Evolutionary conservation across 1,139 yeast species (phyloP).

Genomic region (Candida sojae): DNA sequence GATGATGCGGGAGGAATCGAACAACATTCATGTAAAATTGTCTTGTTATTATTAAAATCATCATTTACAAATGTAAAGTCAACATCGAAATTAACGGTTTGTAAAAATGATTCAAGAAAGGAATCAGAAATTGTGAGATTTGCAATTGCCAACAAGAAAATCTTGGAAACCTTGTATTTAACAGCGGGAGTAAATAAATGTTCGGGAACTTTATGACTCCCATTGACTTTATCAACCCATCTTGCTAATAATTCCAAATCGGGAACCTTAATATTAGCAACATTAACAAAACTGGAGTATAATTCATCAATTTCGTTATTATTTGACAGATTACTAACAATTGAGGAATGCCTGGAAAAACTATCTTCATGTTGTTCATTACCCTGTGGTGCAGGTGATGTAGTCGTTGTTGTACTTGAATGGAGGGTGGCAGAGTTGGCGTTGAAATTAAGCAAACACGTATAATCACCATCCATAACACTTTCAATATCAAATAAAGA

Average conservation of each 20-base stretch:
- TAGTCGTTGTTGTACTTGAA: neutral
- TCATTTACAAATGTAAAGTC: constrained; percentile 41
- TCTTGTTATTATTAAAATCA: constrained; percentile 44
- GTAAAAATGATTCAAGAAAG: constrained; percentile 47
- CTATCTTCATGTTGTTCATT: constrained; percentile 4
- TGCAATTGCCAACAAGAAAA: constrained; percentile 64
- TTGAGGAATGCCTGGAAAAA: constrained; percentile 14
- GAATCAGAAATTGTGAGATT: constrained; percentile 51
- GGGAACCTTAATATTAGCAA: constrained; percentile 51
- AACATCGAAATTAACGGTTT: constrained; percentile 43
- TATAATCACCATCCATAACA: constrained; percentile 72
- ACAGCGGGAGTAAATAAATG: constrained; percentile 15
- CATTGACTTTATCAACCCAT: constrained; percentile 50
- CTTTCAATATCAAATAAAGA: constrained; percentile 84
- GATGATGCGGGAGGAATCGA: constrained; percentile 39
- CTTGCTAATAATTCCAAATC: constrained; percentile 48
- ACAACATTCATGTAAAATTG: constrained; percentile 48
- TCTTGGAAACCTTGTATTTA: constrained; percentile 55
- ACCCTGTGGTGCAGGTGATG: neutral
- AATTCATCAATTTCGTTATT: constrained; percentile 60
- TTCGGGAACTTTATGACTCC: constrained; percentile 13
- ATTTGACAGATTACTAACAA: constrained; percentile 7
- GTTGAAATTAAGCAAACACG: constrained; percentile 14
- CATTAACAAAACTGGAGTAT: constrained; percentile 64
- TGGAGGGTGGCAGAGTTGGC: constrained; percentile 1